Base-by-base conservation (phyloP, 1,284 basidiomycete genomes). In the Marasmius tenuissimus region DNA sequence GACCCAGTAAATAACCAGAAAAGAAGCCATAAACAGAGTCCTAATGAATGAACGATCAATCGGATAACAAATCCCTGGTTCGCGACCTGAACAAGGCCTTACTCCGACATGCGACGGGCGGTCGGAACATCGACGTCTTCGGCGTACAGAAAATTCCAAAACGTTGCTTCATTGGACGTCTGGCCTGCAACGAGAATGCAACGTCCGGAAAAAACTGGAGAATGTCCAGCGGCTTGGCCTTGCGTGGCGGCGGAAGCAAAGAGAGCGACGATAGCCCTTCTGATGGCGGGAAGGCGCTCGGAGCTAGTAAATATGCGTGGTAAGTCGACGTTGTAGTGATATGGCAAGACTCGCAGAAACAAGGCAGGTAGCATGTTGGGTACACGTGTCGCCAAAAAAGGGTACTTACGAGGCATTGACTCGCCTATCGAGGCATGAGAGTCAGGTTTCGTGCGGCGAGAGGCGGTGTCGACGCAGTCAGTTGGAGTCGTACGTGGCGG, bases 91-190 rank as follows among this genome's bases (percentile, higher is more conserved):
- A 39, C 61, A 58, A 49, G 67, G 65, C 14, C 57, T 56, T 61
- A 22, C 55, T 33, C 18, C 55, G 55, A 22, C 22, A 12, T n/a
- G 33, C 18, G 34, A 14, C 27, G 14, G 39, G 27, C 35, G 38
- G 57, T 56, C 65, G 65, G 51, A 70, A 68, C 73, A 73, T 73
- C 6, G 73, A 72, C 18, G 61, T 66, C 50, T 74, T 74, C 16
- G 67, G 66, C 10, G 72, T 74, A 58, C 70, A 74, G 48, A 72
- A 75, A 57, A 74, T 74, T 7, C 73, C 73, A 63, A 72, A 74
- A 10, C 70, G 70, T 18, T 68, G 66, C 35, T 62, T 67, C 22
- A 69, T 58, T 1, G 72, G 71, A n/a, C 68, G 68, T n/a, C 67
- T 50, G 20, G 56, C 59, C 62, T 63, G 66, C 40, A 70, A 70